Conservation (phyloP, 2,329 filamentous ascomycete genomes). For the Scytalidium sp. region DNA sequence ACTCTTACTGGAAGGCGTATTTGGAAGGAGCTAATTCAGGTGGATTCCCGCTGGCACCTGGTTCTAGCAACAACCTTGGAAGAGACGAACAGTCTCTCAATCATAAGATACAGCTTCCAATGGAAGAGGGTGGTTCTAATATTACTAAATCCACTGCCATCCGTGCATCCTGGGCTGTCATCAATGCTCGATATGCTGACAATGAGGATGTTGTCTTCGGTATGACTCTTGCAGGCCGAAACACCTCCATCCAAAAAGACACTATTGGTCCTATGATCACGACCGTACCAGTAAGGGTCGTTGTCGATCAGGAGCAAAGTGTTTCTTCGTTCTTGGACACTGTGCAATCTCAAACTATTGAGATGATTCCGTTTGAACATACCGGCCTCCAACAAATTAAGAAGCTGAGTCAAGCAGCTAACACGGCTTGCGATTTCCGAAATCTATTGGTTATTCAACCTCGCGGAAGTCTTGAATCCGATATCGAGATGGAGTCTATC, state of each 20-base stretch:
- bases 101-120: no score
- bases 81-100: no score
- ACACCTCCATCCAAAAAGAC: slow-evolving; percentile 35
- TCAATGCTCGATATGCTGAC: slow-evolving; percentile 32
- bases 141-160: not conserved
- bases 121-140: no score
- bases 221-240: slow-evolving; percentile 37
- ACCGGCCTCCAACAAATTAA: slow-evolving; percentile 23
- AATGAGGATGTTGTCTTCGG: slow-evolving; percentile 36
- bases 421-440: slow-evolving; percentile 16
- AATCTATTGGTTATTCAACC: slow-evolving; percentile 19
- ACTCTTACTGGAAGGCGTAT: slow-evolving; percentile 6
- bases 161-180: slow-evolving; percentile 36
- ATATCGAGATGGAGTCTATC: slow-evolving; percentile 38
- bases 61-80: no score
- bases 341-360: slow-evolving; percentile 40
- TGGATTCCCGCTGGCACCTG: no score
- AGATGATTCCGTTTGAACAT: slow-evolving; percentile 51
- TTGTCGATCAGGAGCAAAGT: slow-evolving; percentile 23
- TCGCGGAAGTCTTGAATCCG: slow-evolving; percentile 36
- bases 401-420: slow-evolving; percentile 8
- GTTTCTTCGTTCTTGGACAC: slow-evolving; percentile 38
- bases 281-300: slow-evolving; percentile 36
- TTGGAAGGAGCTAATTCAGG: no score
- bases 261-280: slow-evolving; percentile 40